Evolutionary conservation across 805 yeast species (phyloP), one percentile per base, ranked within the genome.

Genomic region (Myxozyma udenii): DNA sequence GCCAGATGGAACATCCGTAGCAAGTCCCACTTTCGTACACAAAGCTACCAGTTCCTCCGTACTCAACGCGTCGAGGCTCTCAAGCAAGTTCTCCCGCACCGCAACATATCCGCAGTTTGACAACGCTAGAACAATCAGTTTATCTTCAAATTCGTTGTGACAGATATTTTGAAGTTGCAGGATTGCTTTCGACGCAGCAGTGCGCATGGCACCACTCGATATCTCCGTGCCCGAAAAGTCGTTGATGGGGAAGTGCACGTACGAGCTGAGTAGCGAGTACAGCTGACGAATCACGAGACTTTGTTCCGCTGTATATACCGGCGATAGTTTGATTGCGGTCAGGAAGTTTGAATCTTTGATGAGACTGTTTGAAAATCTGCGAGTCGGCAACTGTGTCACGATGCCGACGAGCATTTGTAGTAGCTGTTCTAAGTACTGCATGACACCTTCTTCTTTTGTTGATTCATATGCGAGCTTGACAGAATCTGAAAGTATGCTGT

Each of bases 331-430:
- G 11, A 64, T 11, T 7, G 45, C 37, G 1, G 66, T 57, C 4
- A 62, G n/a, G 22, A 71, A 60, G 42, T 63, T 62, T 21, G 53
- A 16, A 19, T 67, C 66, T n/a, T 36, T 46, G 41, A 48, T 18
- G 12, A 75, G 32, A 0, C 68, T 53, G 46, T 65, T 68, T 3
- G 67, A 44, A 43, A 65, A 74, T 41, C 70, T 59, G 49, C 79
- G 64, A 0, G 78, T 70, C 0, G 78, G 76, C 4, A 72, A 57
- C 46, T 71, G 75, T 2, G 78, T 72, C 4, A 74, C 44, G 0
- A 70, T 47, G 4, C 61, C 46, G 3, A 64, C 47, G 11, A 74
- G 41, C 19, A 74, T 55, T 21, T 57, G 44, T 5, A 71, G 16
- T 1, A 62, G 48, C 12, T 52, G 32, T 26, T 55, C 54, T 19